Evolutionary conservation across 345 rosid genomes (phyloP).

Genomic region (Citrus glauca): DNA sequence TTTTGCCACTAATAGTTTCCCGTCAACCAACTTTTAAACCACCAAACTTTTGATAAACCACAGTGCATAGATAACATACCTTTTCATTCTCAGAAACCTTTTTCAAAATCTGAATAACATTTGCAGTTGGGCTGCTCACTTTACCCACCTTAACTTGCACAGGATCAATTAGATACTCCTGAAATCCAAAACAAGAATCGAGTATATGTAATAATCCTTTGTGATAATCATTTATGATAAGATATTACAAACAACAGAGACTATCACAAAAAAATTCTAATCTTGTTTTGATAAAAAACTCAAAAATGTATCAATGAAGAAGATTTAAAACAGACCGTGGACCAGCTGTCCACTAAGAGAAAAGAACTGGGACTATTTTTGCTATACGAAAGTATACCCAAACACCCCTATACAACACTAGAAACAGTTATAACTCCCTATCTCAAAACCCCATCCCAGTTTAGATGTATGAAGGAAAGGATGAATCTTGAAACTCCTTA

Average conservation of each 20-base stretch:
- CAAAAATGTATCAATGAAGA: too few relatives aligned
- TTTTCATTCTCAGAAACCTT: conserved; percentile 39
- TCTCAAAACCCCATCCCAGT: too few relatives aligned
- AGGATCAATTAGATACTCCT: conserved; percentile 36
- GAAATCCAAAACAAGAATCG: conserved; percentile 9
- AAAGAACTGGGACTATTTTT: too few relatives aligned
- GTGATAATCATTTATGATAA: neutral
- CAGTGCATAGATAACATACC: conserved; percentile 17
- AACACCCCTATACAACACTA: too few relatives aligned
- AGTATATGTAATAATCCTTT: neutral
- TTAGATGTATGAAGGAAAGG: too few relatives aligned
- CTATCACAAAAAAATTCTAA: neutral
- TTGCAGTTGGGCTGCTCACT: conserved; percentile 41
- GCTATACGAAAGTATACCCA: too few relatives aligned
- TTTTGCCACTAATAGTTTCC: neutral
- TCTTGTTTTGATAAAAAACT: too few relatives aligned
- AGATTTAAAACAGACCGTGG: too few relatives aligned
- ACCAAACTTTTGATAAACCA: neutral
- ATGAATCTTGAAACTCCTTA: too few relatives aligned
- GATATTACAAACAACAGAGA: neutral
- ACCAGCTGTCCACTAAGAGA: too few relatives aligned
- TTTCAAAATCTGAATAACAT: conserved; percentile 27
- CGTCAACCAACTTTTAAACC: neutral
- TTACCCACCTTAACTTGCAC: conserved; percentile 42
- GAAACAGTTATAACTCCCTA: too few relatives aligned